Conservation (phyloP, 768 basidiomycete species). For the Suillus bovinus region DNA sequence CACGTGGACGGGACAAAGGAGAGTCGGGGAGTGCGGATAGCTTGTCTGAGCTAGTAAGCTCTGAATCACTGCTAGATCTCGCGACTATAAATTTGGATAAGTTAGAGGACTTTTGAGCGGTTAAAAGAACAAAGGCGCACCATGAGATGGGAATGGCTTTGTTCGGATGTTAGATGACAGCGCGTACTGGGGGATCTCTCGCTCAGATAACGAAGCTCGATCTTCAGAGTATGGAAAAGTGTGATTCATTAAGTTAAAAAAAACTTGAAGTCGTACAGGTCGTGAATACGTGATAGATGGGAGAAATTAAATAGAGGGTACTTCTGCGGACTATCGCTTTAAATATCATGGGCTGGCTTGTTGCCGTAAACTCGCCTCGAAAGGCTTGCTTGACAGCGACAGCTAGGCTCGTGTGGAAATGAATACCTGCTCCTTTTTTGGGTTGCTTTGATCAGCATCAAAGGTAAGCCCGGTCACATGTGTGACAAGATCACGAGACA, state of each 20-base stretch:
- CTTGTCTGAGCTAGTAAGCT: constrained; percentile 45
- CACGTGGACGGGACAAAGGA: constrained; percentile 31
- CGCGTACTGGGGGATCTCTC: constrained; percentile 6
- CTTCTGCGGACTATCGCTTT: constrained; percentile 10
- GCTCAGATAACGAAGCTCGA: constrained; percentile 10
- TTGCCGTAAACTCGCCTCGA: constrained; percentile 26
- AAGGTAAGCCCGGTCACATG: constrained; percentile 12
- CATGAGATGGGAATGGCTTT: constrained; percentile 5
- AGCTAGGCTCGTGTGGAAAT: constrained; percentile 4
- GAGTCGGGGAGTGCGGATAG: constrained; percentile 41
- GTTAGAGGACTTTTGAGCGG: not conserved
- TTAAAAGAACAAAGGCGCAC: constrained; percentile 11
- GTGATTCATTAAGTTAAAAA: constrained; percentile 22
- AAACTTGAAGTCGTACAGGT: constrained; percentile 9
- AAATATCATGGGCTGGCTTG: constrained; percentile 16
- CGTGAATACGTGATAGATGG: constrained; percentile 17
- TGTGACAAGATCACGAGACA: constrained; percentile 22
- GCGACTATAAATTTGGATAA: not conserved
- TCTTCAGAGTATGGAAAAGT: constrained; percentile 15
- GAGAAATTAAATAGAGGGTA: not conserved
- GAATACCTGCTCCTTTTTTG: constrained; percentile 23
- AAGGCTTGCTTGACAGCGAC: not conserved
- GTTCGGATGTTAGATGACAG: not conserved
- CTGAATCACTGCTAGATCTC: constrained; percentile 22
- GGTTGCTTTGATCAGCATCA: constrained; percentile 20